Evolutionary conservation across 148 eudicot genomes (phyloP).

Genomic region (Persicaria maculosa): DNA sequence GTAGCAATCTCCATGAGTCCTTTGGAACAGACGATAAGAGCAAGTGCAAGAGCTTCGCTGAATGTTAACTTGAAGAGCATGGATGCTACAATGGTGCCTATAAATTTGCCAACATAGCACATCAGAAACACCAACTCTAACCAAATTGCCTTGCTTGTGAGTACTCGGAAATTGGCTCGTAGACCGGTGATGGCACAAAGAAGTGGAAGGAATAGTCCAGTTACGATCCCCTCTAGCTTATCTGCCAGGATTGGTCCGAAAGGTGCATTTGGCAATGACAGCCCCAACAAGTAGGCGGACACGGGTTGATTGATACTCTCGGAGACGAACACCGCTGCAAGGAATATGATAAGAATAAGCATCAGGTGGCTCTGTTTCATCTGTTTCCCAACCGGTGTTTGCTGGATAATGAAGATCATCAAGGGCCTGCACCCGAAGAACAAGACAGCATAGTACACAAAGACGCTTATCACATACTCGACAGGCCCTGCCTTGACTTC

Average conservation of each 20-base stretch:
- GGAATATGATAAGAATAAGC: slow-evolving; percentile 18
- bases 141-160: slow-evolving; percentile 17
- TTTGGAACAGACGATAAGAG: slow-evolving; percentile 28
- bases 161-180: slow-evolving; percentile 14
- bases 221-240: slow-evolving; percentile 25
- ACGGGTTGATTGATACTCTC: slow-evolving; percentile 24
- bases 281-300: slow-evolving; percentile 29
- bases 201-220: slow-evolving; percentile 23
- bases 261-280: slow-evolving; percentile 33
- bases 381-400: slow-evolving; percentile 21
- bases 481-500: not conserved
- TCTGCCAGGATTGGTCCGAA: slow-evolving; percentile 29
- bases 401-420: slow-evolving; percentile 18
- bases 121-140: slow-evolving; percentile 26
- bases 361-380: slow-evolving; percentile 26
- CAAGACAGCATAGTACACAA: slow-evolving; percentile 18
- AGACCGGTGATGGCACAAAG: slow-evolving; percentile 27
- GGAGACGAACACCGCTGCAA: slow-evolving; percentile 22
- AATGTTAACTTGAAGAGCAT: slow-evolving; percentile 17
- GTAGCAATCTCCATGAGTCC: slow-evolving; percentile 29
- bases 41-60: slow-evolving; percentile 26
- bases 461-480: not conserved
- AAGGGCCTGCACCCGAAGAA: slow-evolving; percentile 27
- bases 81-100: slow-evolving; percentile 24
- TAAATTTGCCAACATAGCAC: slow-evolving; percentile 24